These are phyloP conservation scores for Aschersonia sp. DNA, from an alignment of 2,329 filamentous ascomycete genomes.

Conservation along the genomic window DNA sequence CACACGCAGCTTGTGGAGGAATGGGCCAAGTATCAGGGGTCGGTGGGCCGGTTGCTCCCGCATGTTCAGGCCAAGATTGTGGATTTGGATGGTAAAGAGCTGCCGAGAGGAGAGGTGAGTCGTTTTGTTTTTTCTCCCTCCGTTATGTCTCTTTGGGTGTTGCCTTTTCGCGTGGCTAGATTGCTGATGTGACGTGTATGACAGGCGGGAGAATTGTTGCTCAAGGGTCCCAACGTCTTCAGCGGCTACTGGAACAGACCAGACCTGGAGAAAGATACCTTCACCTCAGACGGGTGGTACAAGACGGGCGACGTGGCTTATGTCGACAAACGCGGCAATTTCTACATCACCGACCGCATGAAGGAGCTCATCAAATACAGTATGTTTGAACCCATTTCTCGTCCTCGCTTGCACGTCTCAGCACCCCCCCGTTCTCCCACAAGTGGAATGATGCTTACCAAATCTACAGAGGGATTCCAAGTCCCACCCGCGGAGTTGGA, in stretches of 20 bases:
- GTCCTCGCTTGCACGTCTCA: too few species aligned
- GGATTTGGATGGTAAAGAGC: conserved; percentile 39
- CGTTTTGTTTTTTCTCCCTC: neutral
- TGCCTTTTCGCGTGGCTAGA: too few species aligned
- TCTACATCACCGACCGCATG: conserved; percentile 79
- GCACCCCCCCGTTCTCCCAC: too few species aligned
- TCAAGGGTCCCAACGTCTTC: conserved; percentile 71
- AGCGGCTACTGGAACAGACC: conserved; percentile 64
- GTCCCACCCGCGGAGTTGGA: conserved; percentile 56
- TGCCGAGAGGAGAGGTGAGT: conserved; percentile 34
- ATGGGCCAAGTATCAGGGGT: conserved; percentile 64
- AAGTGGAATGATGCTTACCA: too few species aligned
- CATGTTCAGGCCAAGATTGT: conserved; percentile 77
- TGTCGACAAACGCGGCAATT: conserved; percentile 62
- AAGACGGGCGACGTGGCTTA: conserved; percentile 81
- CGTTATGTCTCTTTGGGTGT: too few species aligned
- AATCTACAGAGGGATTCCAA: conserved; percentile 43
- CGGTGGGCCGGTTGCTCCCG: conserved; percentile 62
- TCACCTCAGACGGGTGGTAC: conserved; percentile 72
- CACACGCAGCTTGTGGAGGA: conserved; percentile 60
- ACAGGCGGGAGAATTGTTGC: conserved; percentile 49
- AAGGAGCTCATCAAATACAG: conserved; percentile 50
- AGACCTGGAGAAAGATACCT: conserved; percentile 53
- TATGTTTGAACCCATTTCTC: conserved; percentile 14
- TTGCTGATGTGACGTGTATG: neutral